Evolutionary conservation across 1,284 basidiomycete genomes (phyloP).

Genomic region (Leccinum pachyderme): DNA sequence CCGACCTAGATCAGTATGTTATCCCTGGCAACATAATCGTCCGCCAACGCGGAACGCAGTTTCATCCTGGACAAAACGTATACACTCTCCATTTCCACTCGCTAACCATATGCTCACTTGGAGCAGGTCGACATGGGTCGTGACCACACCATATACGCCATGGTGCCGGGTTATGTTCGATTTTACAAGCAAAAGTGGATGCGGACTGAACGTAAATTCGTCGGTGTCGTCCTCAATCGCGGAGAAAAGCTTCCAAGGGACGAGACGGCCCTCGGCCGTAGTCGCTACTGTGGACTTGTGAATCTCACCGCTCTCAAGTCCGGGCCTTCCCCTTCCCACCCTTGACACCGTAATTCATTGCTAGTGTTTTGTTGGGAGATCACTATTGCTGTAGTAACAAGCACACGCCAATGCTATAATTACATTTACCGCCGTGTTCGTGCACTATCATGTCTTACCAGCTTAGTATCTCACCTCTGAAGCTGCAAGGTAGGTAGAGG

Average conservation of each 20-base stretch:
- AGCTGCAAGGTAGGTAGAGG: constrained; percentile 39
- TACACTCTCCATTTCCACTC: constrained; percentile 25
- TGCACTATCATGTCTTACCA: constrained; percentile 33
- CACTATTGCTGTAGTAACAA: constrained; percentile 20
- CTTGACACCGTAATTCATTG: constrained; percentile 4
- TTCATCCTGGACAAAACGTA: constrained; percentile 91
- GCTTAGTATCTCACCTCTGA: constrained; percentile 45
- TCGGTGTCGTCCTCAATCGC: constrained; percentile 78
- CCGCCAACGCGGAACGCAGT: constrained; percentile 85
- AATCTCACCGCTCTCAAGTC: constrained; percentile 41
- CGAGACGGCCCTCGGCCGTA: constrained; percentile 66
- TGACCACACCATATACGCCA: constrained; percentile 90
- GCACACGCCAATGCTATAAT: constrained; percentile 17
- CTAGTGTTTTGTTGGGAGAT: not conserved
- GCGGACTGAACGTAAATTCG: constrained; percentile 70
- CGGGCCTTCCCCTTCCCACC: not conserved
- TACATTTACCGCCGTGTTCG: constrained; percentile 5
- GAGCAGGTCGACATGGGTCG: constrained; percentile 82
- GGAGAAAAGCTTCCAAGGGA: constrained; percentile 86
- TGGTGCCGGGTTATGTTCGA: constrained; percentile 85
- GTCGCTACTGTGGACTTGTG: constrained; percentile 73
- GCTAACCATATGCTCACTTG: constrained; percentile 13
- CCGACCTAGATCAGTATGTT: constrained; percentile 73
- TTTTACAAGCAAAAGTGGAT: constrained; percentile 82
- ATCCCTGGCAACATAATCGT: constrained; percentile 93